Evolutionary conservation across 768 basidiomycete species (phyloP).

Genomic region (Lactifluus hygrophoroides): DNA sequence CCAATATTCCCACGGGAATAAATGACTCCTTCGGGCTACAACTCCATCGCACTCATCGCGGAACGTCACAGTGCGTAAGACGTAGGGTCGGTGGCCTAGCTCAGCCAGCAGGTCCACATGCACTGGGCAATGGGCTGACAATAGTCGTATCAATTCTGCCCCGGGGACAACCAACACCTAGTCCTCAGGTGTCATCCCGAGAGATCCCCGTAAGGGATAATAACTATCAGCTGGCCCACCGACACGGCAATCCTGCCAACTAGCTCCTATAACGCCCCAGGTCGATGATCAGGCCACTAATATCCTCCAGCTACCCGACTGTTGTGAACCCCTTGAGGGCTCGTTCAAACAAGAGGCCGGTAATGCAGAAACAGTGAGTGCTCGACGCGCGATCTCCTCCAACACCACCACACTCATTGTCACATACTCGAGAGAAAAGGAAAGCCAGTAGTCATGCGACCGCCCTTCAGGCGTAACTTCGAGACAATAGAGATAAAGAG

Average conservation of each 20-base stretch:
- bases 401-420: background rate
- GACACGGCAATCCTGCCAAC: background rate
- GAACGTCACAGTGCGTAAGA: background rate
- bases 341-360: background rate
- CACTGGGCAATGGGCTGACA: background rate
- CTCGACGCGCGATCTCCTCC: background rate
- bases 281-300: background rate
- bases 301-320: background rate
- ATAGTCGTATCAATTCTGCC: background rate
- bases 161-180: background rate
- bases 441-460: background rate
- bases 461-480: constrained; percentile 2
- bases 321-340: constrained; percentile 13
- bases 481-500: background rate
- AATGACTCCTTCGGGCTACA: background rate
- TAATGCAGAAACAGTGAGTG: background rate
- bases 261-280: background rate
- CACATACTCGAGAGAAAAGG: background rate
- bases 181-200: background rate
- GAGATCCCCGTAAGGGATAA: constrained; percentile 9
- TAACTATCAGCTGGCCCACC: background rate
- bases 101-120: background rate
- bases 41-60: background rate
- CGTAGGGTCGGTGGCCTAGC: background rate
- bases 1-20: background rate